Evolutionary conservation across 2,329 filamentous ascomycete species (phyloP), one percentile per base, ranked within the genome.

Genomic region (Xylariales sp.): DNA sequence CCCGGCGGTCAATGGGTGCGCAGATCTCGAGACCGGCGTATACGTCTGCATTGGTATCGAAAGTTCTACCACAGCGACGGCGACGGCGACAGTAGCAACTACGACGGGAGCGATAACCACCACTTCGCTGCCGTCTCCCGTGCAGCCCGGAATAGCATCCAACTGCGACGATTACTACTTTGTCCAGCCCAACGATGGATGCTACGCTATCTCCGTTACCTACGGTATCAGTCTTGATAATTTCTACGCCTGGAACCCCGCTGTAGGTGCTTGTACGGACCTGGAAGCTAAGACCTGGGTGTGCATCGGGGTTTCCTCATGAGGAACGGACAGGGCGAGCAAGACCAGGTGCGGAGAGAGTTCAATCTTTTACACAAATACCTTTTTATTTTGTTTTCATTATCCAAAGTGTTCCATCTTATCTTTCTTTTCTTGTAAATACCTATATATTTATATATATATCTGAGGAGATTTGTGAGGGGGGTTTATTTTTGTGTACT

Each of bases 241-340:
- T 19, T 33, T 33, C 30, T 33, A 33, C 15, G 15, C 15, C 15
- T 33, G 30, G 30, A 33, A 33, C 10, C 30, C 30, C 6, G 30
- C 15, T 6, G 30, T 33, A 10, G 30, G 30, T 6, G 30, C 17
- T 14, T 33, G 30, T 15, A 15, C 28, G 8, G 14, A 30, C 14
- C 14, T 30, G 14, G 11, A 15, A 15, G 10, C 28, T 15, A 15
- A 7, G 14, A 11, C 11, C 28, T 25, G n/a, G 8, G 23, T 25
- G 8, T 25, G 23, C n/a, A n/a, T 25, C 23, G 23, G 23, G 8
- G 8, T 25, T n/a, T n/a, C n/a, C n/a, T n/a, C n/a, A n/a, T n/a
- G n/a, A n/a, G n/a, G n/a, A n/a, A n/a, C n/a, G n/a, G n/a, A n/a
- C n/a, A n/a, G n/a, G n/a, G n/a, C n/a, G n/a, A n/a, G n/a, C n/a